Conservation (phyloP, 192 early-diverging fungal species). For the Backusella sp. region DNA sequence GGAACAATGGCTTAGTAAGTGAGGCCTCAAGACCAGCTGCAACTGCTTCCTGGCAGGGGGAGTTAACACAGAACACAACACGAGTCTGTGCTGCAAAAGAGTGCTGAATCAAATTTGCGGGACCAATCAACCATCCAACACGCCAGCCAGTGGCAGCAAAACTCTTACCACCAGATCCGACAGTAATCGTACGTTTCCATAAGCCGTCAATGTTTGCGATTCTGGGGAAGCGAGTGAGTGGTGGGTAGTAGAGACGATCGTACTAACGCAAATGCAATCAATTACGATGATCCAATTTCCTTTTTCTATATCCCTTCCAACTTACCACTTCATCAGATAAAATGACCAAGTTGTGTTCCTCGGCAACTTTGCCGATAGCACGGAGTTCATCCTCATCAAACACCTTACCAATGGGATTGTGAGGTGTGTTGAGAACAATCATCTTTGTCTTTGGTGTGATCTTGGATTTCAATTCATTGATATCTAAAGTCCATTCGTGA, state of each 20-base stretch:
- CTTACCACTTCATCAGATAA: constrained; percentile 88
- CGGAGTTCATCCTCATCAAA: constrained; percentile 72
- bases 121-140: constrained; percentile 89
- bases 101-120: constrained; percentile 66
- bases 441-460: constrained; percentile 80
- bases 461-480: constrained; percentile 72
- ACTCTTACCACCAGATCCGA: constrained; percentile 91
- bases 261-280: constrained; percentile 42
- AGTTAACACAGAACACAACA: constrained; percentile 85
- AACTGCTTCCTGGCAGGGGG: constrained; percentile 85
- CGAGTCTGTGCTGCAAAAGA: constrained; percentile 87
- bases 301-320: neutral
- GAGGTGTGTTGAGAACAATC: constrained; percentile 92
- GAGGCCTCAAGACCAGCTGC: constrained; percentile 74
- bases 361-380: constrained; percentile 74
- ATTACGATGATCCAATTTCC: neutral
- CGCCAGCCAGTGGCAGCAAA: constrained; percentile 98
- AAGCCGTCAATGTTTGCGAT: constrained; percentile 85
- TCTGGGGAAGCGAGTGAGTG: constrained; percentile 54
- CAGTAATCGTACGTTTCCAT: constrained; percentile 92
- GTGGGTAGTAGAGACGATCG: constrained; percentile 87
- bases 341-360: constrained; percentile 82
- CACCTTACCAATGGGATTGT: constrained; percentile 92
- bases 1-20: constrained; percentile 60
- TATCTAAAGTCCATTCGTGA: constrained; percentile 86